A percentile compares a stretch with the other conserved stretches of the same genome.
Conservation (phyloP, 75 land plant genomes). For the Pseudotsuga menziesii region DNA sequence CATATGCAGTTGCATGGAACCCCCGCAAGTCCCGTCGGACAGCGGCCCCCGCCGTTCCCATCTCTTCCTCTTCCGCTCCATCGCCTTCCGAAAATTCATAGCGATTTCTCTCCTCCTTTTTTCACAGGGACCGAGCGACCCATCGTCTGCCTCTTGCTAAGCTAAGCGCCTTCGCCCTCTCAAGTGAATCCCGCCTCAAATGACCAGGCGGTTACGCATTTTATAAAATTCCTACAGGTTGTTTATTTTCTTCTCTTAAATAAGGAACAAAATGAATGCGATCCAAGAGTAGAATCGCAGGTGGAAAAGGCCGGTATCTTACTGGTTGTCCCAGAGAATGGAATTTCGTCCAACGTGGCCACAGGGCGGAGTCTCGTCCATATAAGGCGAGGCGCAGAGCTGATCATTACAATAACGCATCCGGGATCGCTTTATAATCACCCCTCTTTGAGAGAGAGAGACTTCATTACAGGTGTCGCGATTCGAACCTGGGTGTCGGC, state of each 20-base stretch:
- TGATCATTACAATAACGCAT: neutral
- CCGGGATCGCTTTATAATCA: neutral
- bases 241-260: too few species aligned
- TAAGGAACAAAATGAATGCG: too few species aligned
- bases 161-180: neutral
- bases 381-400: neutral
- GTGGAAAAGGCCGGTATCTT: too few species aligned
- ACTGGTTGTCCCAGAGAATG: too few species aligned
- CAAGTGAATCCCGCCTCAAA: neutral
- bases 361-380: too few species aligned
- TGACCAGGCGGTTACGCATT: too few species aligned
- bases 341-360: too few species aligned
- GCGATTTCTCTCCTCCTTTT: neutral
- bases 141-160: neutral
- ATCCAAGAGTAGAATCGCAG: too few species aligned
- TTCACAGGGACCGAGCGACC: neutral
- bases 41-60: neutral
- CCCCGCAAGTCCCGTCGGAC: constrained; percentile 2
- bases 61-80: neutral
- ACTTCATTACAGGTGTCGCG: neutral
- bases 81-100: neutral
- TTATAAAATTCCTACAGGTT: too few species aligned
- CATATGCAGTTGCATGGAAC: too few species aligned
- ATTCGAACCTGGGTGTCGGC: too few species aligned
- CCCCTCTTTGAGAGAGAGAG: neutral